Percentiles rank a stretch among this genome's conserved stretches.
These are phyloP conservation scores for Xylaria sp. DNA, from an alignment of 2,329 filamentous ascomycete genomes.

Conservation along the genomic window DNA sequence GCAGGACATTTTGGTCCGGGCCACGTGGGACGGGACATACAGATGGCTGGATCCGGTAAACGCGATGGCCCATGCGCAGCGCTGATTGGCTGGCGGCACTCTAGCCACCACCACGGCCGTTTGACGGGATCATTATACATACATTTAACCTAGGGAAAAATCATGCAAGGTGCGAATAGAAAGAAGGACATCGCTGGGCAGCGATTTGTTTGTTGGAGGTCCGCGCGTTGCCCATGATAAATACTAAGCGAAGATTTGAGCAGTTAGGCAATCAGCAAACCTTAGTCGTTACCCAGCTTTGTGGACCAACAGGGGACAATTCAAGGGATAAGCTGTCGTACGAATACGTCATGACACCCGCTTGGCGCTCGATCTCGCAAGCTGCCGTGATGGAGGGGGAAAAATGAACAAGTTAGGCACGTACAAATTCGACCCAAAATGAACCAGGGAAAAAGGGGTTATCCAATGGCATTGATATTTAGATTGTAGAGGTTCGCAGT, in stretches of 20 bases:
- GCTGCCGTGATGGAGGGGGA: too few species aligned
- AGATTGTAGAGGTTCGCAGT: too few species aligned
- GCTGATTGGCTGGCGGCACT: conserved; percentile 23
- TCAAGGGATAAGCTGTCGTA: conserved; percentile 1
- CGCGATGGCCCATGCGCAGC: neutral
- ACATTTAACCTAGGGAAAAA: neutral
- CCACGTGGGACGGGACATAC: conserved; percentile 10
- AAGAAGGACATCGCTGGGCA: neutral
- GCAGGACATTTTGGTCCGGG: conserved; percentile 31
- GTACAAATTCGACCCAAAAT: too few species aligned
- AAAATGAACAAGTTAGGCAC: too few species aligned
- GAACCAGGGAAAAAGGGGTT: too few species aligned
- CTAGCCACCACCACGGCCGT: conserved; percentile 3
- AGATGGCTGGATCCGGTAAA: conserved; percentile 25
- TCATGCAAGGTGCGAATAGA: conserved; percentile 1
- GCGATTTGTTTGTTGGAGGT: neutral
- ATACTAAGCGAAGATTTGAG: neutral
- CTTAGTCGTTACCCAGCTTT: neutral
- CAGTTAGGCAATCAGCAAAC: neutral
- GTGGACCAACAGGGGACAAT: neutral
- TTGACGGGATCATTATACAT: neutral
- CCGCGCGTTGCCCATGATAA: neutral
- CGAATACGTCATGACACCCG: conserved; percentile 16
- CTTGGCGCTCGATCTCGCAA: conserved; percentile 6
- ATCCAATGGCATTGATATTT: too few species aligned